Evolutionary conservation across 495 filamentous ascomycete species (phyloP), one percentile per base, ranked within the genome.

Genomic region (Apiosordaria backusii): DNA sequence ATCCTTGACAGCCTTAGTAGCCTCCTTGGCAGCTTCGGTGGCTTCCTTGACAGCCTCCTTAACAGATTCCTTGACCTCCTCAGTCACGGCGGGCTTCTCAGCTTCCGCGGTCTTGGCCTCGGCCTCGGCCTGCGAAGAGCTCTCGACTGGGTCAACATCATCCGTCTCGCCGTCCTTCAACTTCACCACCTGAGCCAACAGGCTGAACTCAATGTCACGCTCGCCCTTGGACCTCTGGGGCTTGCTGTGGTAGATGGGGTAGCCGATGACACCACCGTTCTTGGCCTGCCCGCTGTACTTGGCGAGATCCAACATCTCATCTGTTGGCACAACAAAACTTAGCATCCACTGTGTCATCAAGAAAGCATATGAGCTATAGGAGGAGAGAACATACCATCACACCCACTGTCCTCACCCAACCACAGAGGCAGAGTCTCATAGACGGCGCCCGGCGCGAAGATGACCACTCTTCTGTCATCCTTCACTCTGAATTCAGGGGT

Each of bases 381-480:
- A 54, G n/a, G 10, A 2, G 18, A 19, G 9, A 19, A 60, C 76
- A 55, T 10, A 78, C 76, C 75, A 7, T 68, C 62, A 52, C 76
- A 78, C 6, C 66, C 59, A 35, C 74, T 78, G 19, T 61, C 67
- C 70, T 73, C 74, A 10, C 72, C 75, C 4, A 78, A 72, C 72
- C 72, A 78, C 16, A 78, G 65, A 23, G 76, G 76, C 53, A 75
- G 57, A n/a, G 61, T 63, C 60, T 74, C 67, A 40, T 77, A 75
- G 27, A 78, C 1, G 4, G 75, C 76, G 0, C 74, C 76, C 0
- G 76, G 76, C 4, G 76, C 76, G 62, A 78, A 78, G 2, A 78
- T 35, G 16, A 70, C 72, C 0, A 76, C 63, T 62, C 69, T 67
- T 54, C 67, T 62, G 55, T 72, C 54, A 27, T 78, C 75, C 23